Base-by-base conservation (phyloP, 345 rosid species). In the Populus nigra region DNA sequence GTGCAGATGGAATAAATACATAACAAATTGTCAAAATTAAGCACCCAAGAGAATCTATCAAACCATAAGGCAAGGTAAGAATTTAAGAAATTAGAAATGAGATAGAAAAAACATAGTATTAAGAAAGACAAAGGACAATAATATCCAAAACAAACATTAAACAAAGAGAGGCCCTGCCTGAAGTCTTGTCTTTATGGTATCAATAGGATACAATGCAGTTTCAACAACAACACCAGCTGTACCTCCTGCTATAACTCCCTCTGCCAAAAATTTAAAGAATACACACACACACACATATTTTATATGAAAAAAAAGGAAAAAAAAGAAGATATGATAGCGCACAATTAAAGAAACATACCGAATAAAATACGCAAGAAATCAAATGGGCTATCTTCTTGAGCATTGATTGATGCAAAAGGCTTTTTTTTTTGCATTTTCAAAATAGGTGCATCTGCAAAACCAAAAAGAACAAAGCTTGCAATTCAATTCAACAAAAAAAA, bases 151-250 rank as follows among this genome's bases (percentile, higher is more conserved):
- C 47, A 73, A 73, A 11, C 29, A 57, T 3, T 47, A 17, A 76
- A 78, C 29, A 47, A 15, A 47, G 17, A 47, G 12, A 47, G 53
- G 4, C 53, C 18, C 80, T 85, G 87, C 99, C 96, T 94, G 99
- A 79, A 94, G 89, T 81, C 99, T 82, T 22, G 99, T 94, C 89
- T 93, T 94, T 79, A 94, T 91, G 0, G 99, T 94, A 81, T 93
- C 99, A 74, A 94, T 89, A 23, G 98, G 99, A 80, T 94, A 94
- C 61, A 94, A 86, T 73, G 96, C 95, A 29, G 97, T 90, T 81
- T 94, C 99, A 78, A 93, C 99, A 57, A 93, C 98, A 83, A 90
- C 97, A 73, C 98, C 99, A 83, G 98, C 96, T 33, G 95, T 84
- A 75, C 99, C 98, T 83, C 99, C 99, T 36, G 98, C 98, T 78